Evolutionary conservation across 1,284 basidiomycete genomes (phyloP).

Genomic region (Tylopilus sp.): DNA sequence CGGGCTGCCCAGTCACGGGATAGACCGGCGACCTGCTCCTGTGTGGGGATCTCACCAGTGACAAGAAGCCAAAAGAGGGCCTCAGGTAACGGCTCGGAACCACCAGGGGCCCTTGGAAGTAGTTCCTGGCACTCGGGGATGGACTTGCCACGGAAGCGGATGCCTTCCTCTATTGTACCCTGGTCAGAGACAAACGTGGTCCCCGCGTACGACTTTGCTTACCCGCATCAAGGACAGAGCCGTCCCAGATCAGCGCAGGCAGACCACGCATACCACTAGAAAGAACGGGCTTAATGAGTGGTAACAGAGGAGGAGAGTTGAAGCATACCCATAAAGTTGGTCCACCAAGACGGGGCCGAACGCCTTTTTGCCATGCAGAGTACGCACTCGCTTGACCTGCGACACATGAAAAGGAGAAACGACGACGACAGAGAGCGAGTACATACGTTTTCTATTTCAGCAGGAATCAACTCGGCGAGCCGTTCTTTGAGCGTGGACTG

Average conservation of each 20-base stretch:
- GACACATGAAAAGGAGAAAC: constrained; percentile 12
- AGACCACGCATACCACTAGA: constrained; percentile 94
- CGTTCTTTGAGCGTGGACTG: constrained; percentile 89
- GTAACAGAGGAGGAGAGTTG: neutral
- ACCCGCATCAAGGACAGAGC: constrained; percentile 94
- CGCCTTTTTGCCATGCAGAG: constrained; percentile 88
- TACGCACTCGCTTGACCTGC: constrained; percentile 87
- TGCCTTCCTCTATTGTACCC: constrained; percentile 82
- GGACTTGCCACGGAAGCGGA: constrained; percentile 95
- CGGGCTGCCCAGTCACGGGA: constrained; percentile 95
- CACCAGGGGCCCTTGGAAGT: constrained; percentile 91
- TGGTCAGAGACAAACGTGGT: constrained; percentile 8
- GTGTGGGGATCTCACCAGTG: constrained; percentile 93
- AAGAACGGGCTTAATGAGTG: constrained; percentile 26
- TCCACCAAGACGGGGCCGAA: constrained; percentile 93
- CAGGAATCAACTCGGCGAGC: constrained; percentile 91
- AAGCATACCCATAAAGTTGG: constrained; percentile 84
- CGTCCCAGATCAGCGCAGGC: constrained; percentile 93
- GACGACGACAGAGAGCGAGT: constrained; percentile 2
- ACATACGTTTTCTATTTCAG: constrained; percentile 85
- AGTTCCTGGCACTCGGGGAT: constrained; percentile 90
- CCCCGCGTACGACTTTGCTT: constrained; percentile 11
- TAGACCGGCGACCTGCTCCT: constrained; percentile 87
- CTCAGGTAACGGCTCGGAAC: constrained; percentile 93
- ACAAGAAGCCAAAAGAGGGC: constrained; percentile 96